These are phyloP conservation scores for Neospermospora avenae DNA, from an alignment of 2,329 filamentous ascomycete genomes.

Conservation along the genomic window DNA sequence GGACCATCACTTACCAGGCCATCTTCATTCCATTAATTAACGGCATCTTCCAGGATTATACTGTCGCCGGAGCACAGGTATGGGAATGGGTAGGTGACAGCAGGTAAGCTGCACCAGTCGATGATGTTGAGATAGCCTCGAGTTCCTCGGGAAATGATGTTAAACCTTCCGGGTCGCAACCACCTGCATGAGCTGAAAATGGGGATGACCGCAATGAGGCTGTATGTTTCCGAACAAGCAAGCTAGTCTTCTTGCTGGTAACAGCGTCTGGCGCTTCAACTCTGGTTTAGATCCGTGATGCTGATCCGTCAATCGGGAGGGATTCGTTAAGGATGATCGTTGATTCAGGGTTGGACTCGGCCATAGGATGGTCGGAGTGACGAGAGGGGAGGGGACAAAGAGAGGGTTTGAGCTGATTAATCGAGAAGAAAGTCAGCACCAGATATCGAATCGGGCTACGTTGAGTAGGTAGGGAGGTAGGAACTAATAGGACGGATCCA, in stretches of 20 bases:
- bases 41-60: slow-evolving; percentile 49
- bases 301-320: slow-evolving; percentile 15
- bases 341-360: slow-evolving; percentile 9
- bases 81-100: slow-evolving; percentile 18
- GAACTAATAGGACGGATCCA: not conserved
- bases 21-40: slow-evolving; percentile 69
- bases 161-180: slow-evolving; percentile 10
- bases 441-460: not conserved
- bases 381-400: slow-evolving; percentile 9
- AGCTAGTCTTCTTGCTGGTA: not conserved
- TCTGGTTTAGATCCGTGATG: slow-evolving; percentile 14
- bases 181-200: slow-evolving; percentile 18
- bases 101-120: slow-evolving; percentile 15
- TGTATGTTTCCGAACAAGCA: not conserved
- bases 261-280: slow-evolving; percentile 18
- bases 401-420: slow-evolving; percentile 28
- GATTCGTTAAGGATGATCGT: slow-evolving; percentile 11
- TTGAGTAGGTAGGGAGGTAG: not conserved
- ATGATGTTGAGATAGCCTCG: slow-evolving; percentile 26
- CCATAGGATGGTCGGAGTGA: slow-evolving; percentile 9
- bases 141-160: slow-evolving; percentile 16
- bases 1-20: slow-evolving; percentile 59
- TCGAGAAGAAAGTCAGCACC: slow-evolving; percentile 11
- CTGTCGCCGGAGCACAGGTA: slow-evolving; percentile 10
- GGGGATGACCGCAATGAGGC: slow-evolving; percentile 11